A percentile compares a stretch with the other conserved stretches of the same genome.
Evolutionary conservation across 2,329 filamentous ascomycete species (phyloP).

Genomic region (Neopestalotiopsis sp.): DNA sequence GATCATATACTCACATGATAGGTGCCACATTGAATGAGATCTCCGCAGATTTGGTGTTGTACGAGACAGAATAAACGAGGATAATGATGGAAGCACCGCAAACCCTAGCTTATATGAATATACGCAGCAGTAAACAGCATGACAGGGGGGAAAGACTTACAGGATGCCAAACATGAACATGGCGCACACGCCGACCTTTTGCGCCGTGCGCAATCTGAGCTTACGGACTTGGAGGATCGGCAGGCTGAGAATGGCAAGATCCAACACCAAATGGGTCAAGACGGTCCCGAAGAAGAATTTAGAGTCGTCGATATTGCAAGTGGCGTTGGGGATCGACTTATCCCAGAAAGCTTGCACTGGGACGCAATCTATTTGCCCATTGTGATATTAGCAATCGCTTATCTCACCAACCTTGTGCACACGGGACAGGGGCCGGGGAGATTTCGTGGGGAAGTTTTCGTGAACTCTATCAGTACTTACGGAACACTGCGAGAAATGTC

Average conservation of each 20-base stretch:
- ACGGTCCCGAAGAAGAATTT: slow-evolving; percentile 40
- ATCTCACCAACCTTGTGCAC: slow-evolving; percentile 12
- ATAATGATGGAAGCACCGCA: slow-evolving; percentile 36
- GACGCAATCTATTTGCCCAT: slow-evolving; percentile 19
- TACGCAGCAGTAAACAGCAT: background rate
- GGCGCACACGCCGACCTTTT: slow-evolving; percentile 36
- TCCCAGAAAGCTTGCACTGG: slow-evolving; percentile 41
- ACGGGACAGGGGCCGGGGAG: background rate
- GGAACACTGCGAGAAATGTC: slow-evolving; percentile 13
- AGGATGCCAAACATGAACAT: slow-evolving; percentile 37
- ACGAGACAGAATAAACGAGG: slow-evolving; percentile 30
- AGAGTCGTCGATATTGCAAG: slow-evolving; percentile 37
- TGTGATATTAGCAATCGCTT: slow-evolving; percentile 35
- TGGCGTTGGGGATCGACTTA: slow-evolving; percentile 27
- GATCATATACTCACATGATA: slow-evolving; percentile 23
- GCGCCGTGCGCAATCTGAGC: slow-evolving; percentile 32
- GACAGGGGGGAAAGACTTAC: slow-evolving; percentile 24
- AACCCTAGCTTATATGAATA: slow-evolving; percentile 25
- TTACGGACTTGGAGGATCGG: slow-evolving; percentile 38
- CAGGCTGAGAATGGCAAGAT: slow-evolving; percentile 37
- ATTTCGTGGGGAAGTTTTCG: background rate
- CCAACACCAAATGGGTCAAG: slow-evolving; percentile 37
- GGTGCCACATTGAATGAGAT: slow-evolving; percentile 32
- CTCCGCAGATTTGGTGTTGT: slow-evolving; percentile 30
- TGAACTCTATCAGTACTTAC: slow-evolving; percentile 9